Base-by-base conservation (phyloP, 2,329 filamentous ascomycete genomes). In the Fusarium sp. region DNA sequence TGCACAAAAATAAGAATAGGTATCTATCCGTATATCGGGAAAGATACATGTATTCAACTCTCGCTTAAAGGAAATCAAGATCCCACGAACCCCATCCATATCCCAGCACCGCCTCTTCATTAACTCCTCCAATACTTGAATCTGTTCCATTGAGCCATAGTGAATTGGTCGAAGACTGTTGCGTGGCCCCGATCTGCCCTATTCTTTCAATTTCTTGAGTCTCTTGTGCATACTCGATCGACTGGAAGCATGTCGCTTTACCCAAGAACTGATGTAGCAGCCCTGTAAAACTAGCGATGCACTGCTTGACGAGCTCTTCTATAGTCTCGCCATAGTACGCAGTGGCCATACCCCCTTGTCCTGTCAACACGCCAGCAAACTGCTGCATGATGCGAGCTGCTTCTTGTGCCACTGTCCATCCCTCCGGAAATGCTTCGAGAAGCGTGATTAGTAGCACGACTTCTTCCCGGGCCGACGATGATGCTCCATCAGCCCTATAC, bases 371-470 rank as follows among this genome's bases (percentile, higher is more conserved):
- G 29, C 60, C 64, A 11, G 70, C 64, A 66, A 82, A 75, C 76
- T 80, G 42, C 71, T 80, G 74, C 42, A 83, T 75, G 27, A 83
- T 73, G 15, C 76, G 76, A 9, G 79, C 80, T 14, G 79, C 80
- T n/a, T 79, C 79, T 21, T 78, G 80, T 4, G 82, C 81, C 8
- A 76, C 71, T 8, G 66, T 48, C 82, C 82, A 84, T 31, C 73
- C 74, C 18, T 78, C 76, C 1, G 82, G 78, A 63, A 84, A 84
- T 14, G 82, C 81, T 44, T 83, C 80, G 19, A 83, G 77, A 27
- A 83, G 79, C 37, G 74, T 75, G 37, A 81, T 76, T 8, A 83
- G 65, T 14, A 80, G 70, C 25, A 76, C 70, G 2, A 83, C 75
- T 48, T 83, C 82, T n/a, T 83, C 81, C 8, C 78, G 76, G 11